Evolutionary conservation across 164 flowering plant genomes (phyloP).

Genomic region (Vitis rotundifolia): DNA sequence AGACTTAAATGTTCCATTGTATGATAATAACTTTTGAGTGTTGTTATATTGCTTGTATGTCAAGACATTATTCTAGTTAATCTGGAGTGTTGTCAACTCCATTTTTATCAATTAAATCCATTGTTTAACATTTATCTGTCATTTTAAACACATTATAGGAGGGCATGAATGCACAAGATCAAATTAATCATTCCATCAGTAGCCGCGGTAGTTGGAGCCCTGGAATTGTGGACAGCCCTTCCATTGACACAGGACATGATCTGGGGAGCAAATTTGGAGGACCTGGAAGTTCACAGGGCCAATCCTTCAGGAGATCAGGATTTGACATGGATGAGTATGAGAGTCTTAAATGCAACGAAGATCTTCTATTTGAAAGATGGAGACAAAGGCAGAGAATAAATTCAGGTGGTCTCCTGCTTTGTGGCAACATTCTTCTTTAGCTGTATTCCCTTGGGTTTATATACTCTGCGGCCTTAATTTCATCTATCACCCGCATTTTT

Average conservation of each 20-base stretch:
- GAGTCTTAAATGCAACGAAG: slow-evolving; percentile 41
- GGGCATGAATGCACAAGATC: slow-evolving; percentile 20
- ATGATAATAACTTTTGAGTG: too few species aligned
- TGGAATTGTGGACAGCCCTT: slow-evolving; percentile 20
- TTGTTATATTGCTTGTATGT: too few species aligned
- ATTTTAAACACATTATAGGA: slow-evolving; percentile 31
- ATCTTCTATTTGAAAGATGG: slow-evolving; percentile 56
- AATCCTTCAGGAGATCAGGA: slow-evolving; percentile 12
- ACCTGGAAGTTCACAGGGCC: slow-evolving; percentile 14
- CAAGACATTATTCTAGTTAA: too few species aligned
- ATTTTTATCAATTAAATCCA: not conserved
- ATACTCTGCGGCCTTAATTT: too few species aligned
- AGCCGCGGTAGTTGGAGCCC: slow-evolving; percentile 78
- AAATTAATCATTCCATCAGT: slow-evolving; percentile 38
- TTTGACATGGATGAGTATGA: slow-evolving; percentile 64
- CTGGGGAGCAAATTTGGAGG: slow-evolving; percentile 17
- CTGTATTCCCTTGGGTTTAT: not conserved
- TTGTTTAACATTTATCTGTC: not conserved
- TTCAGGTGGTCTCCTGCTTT: slow-evolving; percentile 68
- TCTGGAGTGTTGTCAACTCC: too few species aligned
- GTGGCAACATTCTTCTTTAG: slow-evolving; percentile 31
- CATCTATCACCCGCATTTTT: too few species aligned
- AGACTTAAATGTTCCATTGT: too few species aligned
- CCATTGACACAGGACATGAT: slow-evolving; percentile 17
- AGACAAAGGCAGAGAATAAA: slow-evolving; percentile 50